Conservation (phyloP, 352 stramenopile genomes). For the Globisporangium solare region DNA sequence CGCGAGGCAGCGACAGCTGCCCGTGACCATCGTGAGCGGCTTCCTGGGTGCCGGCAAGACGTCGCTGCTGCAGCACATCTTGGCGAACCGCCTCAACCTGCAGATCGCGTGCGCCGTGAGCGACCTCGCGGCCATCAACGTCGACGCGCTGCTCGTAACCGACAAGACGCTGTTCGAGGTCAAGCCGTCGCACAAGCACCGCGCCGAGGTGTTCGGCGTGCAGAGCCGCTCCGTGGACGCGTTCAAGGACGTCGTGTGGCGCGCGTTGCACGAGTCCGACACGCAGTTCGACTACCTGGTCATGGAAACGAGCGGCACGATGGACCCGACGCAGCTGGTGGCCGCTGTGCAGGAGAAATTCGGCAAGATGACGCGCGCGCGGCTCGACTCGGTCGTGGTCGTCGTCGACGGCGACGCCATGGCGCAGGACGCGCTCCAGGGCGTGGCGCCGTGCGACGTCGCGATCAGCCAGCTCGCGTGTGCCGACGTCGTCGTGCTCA, state of each 20-base stretch:
- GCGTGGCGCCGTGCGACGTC: slow-evolving; percentile 29
- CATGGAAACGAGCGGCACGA: slow-evolving; percentile 73
- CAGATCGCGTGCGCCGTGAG: slow-evolving; percentile 65
- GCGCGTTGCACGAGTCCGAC: slow-evolving; percentile 36
- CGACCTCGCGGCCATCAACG: slow-evolving; percentile 63
- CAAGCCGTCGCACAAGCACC: slow-evolving; percentile 19
- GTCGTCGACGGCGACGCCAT: slow-evolving; percentile 75
- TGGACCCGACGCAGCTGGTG: slow-evolving; percentile 65
- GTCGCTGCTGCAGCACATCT: slow-evolving; percentile 57
- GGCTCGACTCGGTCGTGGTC: slow-evolving; percentile 70
- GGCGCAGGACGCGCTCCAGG: slow-evolving; percentile 30
- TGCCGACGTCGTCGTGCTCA: slow-evolving; percentile 77
- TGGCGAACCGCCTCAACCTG: slow-evolving; percentile 64
- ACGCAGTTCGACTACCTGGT: slow-evolving; percentile 70
- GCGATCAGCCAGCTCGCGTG: slow-evolving; percentile 57
- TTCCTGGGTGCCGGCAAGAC: slow-evolving; percentile 71
- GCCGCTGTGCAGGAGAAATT: slow-evolving; percentile 66
- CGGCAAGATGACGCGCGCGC: slow-evolving; percentile 72
- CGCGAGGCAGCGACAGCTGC: slow-evolving; percentile 36
- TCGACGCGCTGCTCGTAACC: slow-evolving; percentile 60
- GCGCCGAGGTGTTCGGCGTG: slow-evolving; percentile 28
- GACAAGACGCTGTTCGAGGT: slow-evolving; percentile 36
- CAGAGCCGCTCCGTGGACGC: slow-evolving; percentile 28
- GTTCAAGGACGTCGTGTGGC: slow-evolving; percentile 78
- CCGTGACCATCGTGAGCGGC: slow-evolving; percentile 63